These are phyloP conservation scores for Paxillus involutus DNA, from an alignment of 768 basidiomycete genomes.

Conservation along the genomic window DNA sequence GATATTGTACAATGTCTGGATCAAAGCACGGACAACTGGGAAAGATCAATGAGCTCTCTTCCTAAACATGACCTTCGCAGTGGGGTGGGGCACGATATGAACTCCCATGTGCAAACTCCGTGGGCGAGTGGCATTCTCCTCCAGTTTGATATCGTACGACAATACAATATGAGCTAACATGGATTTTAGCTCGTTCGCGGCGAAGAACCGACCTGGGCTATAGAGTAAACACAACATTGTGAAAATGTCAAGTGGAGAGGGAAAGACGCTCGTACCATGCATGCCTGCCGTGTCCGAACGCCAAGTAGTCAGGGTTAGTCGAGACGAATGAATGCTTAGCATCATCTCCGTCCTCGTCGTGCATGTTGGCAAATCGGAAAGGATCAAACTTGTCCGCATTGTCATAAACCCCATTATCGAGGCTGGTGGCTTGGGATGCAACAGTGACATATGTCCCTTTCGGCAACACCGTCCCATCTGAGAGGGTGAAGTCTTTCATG, in stretches of 20 bases:
- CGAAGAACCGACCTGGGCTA: constrained; percentile 36
- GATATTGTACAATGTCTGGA: too few relatives aligned
- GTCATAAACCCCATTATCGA: constrained; percentile 22
- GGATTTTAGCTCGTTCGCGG: constrained; percentile 41
- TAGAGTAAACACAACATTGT: neutral
- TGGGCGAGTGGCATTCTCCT: neutral
- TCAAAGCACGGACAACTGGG: too few relatives aligned
- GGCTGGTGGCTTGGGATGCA: constrained; percentile 19
- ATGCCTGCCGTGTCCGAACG: constrained; percentile 33
- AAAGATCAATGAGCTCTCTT: neutral
- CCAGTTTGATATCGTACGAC: constrained; percentile 6
- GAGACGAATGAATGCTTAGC: constrained; percentile 35
- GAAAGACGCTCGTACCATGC: constrained; percentile 16
- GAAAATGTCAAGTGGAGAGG: neutral
- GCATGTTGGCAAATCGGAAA: constrained; percentile 44
- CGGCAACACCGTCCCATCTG: constrained; percentile 36
- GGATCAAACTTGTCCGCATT: constrained; percentile 40
- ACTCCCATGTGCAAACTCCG: neutral
- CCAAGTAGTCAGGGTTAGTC: constrained; percentile 30
- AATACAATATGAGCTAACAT: constrained; percentile 43
- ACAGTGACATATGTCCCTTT: constrained; percentile 26
- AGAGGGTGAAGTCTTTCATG: constrained; percentile 30
- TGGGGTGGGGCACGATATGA: neutral
- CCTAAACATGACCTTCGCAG: neutral
- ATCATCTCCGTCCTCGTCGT: constrained; percentile 32